phyloP scores from a whole-genome alignment of 345 rosid genomes.

The Eucalyptus viminalis region DNA sequence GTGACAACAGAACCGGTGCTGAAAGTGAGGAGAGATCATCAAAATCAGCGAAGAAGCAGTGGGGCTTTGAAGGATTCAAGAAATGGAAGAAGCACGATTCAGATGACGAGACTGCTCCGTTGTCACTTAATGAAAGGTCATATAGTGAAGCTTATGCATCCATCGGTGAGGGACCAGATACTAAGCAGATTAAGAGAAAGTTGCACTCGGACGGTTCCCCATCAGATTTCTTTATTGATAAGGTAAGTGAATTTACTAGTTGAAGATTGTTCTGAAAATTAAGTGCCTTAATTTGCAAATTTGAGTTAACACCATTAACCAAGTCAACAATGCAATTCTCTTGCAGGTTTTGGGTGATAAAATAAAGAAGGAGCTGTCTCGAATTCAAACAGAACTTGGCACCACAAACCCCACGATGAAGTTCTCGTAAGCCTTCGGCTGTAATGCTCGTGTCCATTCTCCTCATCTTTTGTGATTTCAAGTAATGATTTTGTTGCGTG shows the following conservation, averaged over 20 bases:
- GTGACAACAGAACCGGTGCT: constrained; percentile 2
- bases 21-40: constrained; percentile 15
- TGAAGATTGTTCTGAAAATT: not conserved
- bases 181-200: constrained; percentile 52
- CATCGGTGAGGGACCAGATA: constrained; percentile 54
- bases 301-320: not conserved
- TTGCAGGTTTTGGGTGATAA: constrained; percentile 54
- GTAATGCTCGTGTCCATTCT: not conserved
- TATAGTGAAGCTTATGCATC: constrained; percentile 19
- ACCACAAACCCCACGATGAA: constrained; percentile 38
- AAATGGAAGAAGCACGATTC: constrained; percentile 54
- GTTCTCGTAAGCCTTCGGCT: constrained; percentile 38
- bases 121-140: constrained; percentile 45
- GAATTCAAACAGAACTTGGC: constrained; percentile 56
- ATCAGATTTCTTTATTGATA: constrained; percentile 67
- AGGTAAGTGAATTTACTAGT: constrained; percentile 15
- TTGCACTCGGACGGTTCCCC: constrained; percentile 52
- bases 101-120: constrained; percentile 51
- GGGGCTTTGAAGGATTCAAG: constrained; percentile 58
- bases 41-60: constrained; percentile 43
- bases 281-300: not conserved
- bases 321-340: not conserved
- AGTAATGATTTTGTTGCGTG: not conserved
- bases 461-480: not conserved
- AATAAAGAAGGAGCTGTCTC: constrained; percentile 55